Evolutionary conservation across 2,329 filamentous ascomycete species (phyloP).

Genomic region (Phyllosticta capitalensis): DNA sequence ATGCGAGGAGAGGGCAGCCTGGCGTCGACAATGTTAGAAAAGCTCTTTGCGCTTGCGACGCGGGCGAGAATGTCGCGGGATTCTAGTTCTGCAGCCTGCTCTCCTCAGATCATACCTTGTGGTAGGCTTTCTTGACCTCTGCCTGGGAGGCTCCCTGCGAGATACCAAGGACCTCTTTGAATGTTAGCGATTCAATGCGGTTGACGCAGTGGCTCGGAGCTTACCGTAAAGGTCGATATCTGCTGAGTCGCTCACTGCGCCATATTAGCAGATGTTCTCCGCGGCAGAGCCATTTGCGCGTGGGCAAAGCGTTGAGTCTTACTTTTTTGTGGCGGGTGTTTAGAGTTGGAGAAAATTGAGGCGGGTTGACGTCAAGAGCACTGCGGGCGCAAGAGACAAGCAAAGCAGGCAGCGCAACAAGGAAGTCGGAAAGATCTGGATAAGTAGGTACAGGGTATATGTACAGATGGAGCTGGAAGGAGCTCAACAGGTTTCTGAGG

Average conservation of each 20-base stretch:
- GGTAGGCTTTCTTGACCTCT: constrained; percentile 92
- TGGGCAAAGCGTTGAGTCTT: constrained; percentile 12
- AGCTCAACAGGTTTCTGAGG: not conserved
- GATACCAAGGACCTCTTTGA: constrained; percentile 68
- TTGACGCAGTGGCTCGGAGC: not conserved
- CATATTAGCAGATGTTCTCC: not conserved
- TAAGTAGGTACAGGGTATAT: not conserved
- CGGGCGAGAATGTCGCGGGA: not conserved
- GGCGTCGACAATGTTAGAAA: constrained; percentile 8
- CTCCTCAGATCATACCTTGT: constrained; percentile 55
- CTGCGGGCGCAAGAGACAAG: not conserved
- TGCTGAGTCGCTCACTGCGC: constrained; percentile 28
- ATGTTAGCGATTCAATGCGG: constrained; percentile 18
- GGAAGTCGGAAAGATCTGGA: too few species aligned
- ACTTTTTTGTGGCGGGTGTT: constrained; percentile 1
- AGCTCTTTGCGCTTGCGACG: too few species aligned
- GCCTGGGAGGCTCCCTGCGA: constrained; percentile 60
- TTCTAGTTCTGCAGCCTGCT: too few species aligned
- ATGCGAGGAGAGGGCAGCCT: constrained; percentile 82
- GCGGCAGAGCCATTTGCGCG: not conserved
- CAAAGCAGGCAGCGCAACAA: not conserved
- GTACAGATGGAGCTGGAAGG: not conserved
- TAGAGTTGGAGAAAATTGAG: not conserved
- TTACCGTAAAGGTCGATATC: constrained; percentile 51
- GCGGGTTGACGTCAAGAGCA: not conserved